Percentiles rank a stretch among this genome's conserved stretches.
Conservation (phyloP, 148 eudicot genomes). For the Camellia granthamiana region DNA sequence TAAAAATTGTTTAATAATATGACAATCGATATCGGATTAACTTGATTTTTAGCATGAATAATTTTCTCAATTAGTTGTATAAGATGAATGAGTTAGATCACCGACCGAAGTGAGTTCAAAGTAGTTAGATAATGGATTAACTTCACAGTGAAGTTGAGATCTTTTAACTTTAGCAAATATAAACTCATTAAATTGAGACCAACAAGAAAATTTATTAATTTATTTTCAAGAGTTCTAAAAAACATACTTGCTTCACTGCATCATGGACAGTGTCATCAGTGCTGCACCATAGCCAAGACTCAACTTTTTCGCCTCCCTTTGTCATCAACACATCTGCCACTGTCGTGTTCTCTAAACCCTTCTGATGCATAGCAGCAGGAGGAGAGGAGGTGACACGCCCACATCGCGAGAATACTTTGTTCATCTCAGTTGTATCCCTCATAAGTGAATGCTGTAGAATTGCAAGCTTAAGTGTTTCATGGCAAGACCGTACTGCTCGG, state of each 20-base stretch:
- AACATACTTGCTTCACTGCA: conserved; percentile 69
- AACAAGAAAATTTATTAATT: background rate
- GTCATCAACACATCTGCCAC: conserved; percentile 71
- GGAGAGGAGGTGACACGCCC: conserved; percentile 41
- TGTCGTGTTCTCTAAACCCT: conserved; percentile 74
- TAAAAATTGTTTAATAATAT: too few relatives aligned
- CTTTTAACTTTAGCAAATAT: too few relatives aligned
- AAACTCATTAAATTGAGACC: background rate
- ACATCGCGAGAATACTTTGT: conserved; percentile 31
- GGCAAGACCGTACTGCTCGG: conserved; percentile 42
- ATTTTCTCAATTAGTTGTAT: too few relatives aligned
- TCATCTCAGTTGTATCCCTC: conserved; percentile 23
- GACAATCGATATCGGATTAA: too few relatives aligned
- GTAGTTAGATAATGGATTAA: too few relatives aligned
- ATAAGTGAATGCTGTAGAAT: conserved; percentile 27
- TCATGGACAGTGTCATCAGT: conserved; percentile 62
- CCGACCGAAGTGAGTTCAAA: too few relatives aligned
- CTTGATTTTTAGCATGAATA: too few relatives aligned
- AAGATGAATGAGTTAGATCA: too few relatives aligned
- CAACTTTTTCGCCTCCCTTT: conserved; percentile 56
- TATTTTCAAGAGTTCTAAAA: background rate
- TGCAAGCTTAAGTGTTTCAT: conserved; percentile 42
- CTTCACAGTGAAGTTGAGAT: too few relatives aligned
- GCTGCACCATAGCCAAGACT: conserved; percentile 79
- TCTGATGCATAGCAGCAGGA: conserved; percentile 15